Evolutionary conservation across 768 basidiomycete species (phyloP).

Genomic region (Boletus subcaerulescens): DNA sequence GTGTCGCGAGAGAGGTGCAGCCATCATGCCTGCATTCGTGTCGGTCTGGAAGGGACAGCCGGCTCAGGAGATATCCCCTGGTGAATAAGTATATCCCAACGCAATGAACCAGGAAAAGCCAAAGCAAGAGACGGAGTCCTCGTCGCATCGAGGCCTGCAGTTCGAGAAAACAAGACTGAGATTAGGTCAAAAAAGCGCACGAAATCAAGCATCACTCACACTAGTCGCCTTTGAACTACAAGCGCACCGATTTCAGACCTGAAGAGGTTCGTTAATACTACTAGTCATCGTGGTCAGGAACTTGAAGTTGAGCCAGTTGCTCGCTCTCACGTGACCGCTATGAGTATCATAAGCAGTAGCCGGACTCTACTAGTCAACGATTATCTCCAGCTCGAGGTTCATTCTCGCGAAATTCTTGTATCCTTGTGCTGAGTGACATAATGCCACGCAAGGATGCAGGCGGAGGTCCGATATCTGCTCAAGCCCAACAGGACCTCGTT

Average conservation of each 20-base stretch:
- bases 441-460: constrained; percentile 73
- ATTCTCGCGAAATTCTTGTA: no score
- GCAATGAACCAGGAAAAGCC: constrained; percentile 66
- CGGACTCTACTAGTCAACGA: no score
- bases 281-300: neutral
- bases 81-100: constrained; percentile 88
- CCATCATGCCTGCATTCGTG: constrained; percentile 55
- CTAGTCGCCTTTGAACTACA: neutral
- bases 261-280: neutral
- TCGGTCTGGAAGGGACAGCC: constrained; percentile 37
- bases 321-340: constrained; percentile 5
- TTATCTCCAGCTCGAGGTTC: no score
- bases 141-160: constrained; percentile 4
- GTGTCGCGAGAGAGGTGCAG: constrained; percentile 46
- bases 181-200: neutral
- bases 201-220: neutral
- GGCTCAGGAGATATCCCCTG: constrained; percentile 85
- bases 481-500: constrained; percentile 75
- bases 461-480: constrained; percentile 57
- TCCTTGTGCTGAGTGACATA: neutral
- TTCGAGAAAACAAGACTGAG: neutral
- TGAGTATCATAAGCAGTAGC: no score
- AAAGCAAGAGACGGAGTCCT: constrained; percentile 40
- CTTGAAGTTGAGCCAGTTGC: no score
- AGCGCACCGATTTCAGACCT: neutral